Percentiles rank a stretch among this genome's conserved stretches.
phyloP scores from a whole-genome alignment of 345 rosid species.

The Syzygium jambos region DNA sequence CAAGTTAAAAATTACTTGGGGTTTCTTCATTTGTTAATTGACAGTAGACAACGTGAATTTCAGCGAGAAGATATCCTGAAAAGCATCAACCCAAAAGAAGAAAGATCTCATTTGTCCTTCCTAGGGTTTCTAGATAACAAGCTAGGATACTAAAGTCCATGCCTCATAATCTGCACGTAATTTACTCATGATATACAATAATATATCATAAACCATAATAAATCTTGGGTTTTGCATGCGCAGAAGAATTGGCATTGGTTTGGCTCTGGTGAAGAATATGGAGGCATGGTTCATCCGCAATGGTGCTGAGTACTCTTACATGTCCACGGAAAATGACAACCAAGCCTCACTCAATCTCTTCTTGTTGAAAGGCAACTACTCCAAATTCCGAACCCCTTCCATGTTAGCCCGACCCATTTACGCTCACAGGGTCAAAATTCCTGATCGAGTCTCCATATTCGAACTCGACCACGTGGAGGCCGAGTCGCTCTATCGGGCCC shows the following conservation, averaged over 20 bases:
- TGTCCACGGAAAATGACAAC: slow-evolving; percentile 82
- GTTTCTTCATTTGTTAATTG: not conserved
- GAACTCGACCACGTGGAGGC: slow-evolving; percentile 41
- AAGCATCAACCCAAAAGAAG: not conserved
- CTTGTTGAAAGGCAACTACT: slow-evolving; percentile 74
- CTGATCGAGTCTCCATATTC: slow-evolving; percentile 34
- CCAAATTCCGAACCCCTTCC: slow-evolving; percentile 76
- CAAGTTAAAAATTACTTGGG: not conserved
- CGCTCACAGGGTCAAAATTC: slow-evolving; percentile 57
- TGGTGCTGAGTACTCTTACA: slow-evolving; percentile 76
- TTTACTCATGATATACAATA: not conserved
- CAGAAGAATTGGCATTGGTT: slow-evolving; percentile 89
- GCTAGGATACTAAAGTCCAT: not conserved
- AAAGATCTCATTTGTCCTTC: not conserved
- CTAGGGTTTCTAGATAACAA: not conserved
- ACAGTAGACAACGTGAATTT: not conserved
- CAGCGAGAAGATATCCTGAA: not conserved
- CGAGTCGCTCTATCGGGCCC: slow-evolving; percentile 53
- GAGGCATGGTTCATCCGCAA: slow-evolving; percentile 69
- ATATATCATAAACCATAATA: not conserved
- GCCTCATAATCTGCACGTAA: not conserved
- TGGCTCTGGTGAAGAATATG: slow-evolving; percentile 41
- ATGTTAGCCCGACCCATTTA: slow-evolving; percentile 72
- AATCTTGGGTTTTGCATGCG: not conserved
- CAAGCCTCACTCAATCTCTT: slow-evolving; percentile 71